Base-by-base conservation (phyloP, 257 asterid genomes). In the Ehretia macrophylla region DNA sequence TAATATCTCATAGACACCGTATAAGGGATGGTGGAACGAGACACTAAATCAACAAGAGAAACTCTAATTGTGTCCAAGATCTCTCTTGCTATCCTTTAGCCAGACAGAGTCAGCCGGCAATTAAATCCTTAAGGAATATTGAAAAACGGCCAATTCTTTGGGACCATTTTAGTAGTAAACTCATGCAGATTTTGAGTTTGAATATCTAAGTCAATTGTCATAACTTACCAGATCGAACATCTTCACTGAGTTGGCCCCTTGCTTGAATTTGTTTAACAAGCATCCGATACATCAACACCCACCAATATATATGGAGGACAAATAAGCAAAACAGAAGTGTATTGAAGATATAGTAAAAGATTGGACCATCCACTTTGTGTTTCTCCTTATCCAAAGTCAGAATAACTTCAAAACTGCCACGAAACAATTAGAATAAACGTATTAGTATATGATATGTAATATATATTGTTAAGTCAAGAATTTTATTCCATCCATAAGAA, bases 261-360 rank as follows among this genome's bases (percentile, higher is more conserved):
- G 90, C 88, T 68, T 75, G 75, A 74, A 92, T 79, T 78, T 92
- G 98, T 60, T 60, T 68, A 59, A 86, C 87, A 14, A 92, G 88
- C 98, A 92, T 92, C 56, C 97, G 85, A 59, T 60, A 86, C 70
- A 92, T 92, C 66, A 92, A 72, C 22, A 81, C 84, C 85, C 89
- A 84, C 98, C 98, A 92, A 69, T 92, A 92, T 71, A 88, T 67
- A 58, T 92, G 90, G 49, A 92, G 90, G 67, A 92, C 95, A 47
- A 92, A 90, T 75, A 92, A 73, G 51, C 84, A 79, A 85, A 77
- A 88, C 27, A 92, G 93, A 67, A 92, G 95, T 40, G 86, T 53
- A 68, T 92, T 92, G 83, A 92, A 92, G 49, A 86, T 10, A 67
- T 92, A 92, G 83, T 88, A 92, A 65, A 78, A 84, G 38, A 92